These are phyloP conservation scores for Fraxinus albicans DNA, from an alignment of 305 asterid species.

Conservation along the genomic window DNA sequence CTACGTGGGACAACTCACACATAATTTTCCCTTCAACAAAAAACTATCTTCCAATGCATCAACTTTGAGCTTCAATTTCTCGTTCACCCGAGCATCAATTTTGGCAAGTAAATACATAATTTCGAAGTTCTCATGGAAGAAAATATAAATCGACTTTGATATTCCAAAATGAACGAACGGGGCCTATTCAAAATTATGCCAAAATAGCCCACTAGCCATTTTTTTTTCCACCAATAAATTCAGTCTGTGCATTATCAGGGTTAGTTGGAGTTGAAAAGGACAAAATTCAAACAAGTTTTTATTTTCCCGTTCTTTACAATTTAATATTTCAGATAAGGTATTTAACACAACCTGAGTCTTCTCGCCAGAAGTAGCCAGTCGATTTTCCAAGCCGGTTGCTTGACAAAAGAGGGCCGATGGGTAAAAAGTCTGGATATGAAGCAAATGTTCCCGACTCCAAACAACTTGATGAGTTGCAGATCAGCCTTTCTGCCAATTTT, in stretches of 20 bases:
- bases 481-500: conserved; percentile 31
- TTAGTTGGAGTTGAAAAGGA: neutral
- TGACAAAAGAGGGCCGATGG: conserved; percentile 47
- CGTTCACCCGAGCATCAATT: no score
- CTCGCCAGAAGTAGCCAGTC: conserved; percentile 34
- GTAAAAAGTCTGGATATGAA: conserved; percentile 31
- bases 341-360: neutral
- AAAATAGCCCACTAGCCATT: no score
- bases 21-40: no score
- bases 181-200: no score
- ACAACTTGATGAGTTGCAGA: conserved; percentile 39
- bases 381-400: conserved; percentile 24
- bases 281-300: neutral
- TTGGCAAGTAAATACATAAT: no score
- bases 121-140: no score
- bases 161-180: no score
- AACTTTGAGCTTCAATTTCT: no score
- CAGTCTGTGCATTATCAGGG: neutral
- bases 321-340: neutral
- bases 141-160: no score
- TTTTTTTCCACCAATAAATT: no score
- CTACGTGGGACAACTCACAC: no score
- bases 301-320: neutral
- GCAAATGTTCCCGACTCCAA: conserved; percentile 43
- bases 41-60: no score